These are phyloP conservation scores for Dactylellina parvicollis DNA, from an alignment of 2,329 filamentous ascomycete species.

Conservation along the genomic window DNA sequence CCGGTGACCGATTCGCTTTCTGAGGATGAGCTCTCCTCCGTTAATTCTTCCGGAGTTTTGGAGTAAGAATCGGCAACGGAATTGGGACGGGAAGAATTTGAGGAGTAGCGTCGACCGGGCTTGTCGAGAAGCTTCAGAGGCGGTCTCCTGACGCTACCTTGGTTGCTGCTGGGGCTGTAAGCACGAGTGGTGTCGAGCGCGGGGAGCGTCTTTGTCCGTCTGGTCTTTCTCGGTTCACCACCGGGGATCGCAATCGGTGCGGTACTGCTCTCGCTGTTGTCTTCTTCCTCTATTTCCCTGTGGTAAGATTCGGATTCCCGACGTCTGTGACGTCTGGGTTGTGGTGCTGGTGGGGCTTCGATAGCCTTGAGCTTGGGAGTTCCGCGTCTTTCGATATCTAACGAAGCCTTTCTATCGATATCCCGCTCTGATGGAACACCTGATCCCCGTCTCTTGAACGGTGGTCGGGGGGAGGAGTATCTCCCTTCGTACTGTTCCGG, in stretches of 20 bases:
- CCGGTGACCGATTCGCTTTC: constrained; percentile 45
- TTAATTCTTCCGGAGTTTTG: constrained; percentile 43
- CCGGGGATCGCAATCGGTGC: constrained; percentile 47
- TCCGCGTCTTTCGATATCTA: constrained; percentile 41
- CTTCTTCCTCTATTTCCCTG: constrained; percentile 43
- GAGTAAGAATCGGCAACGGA: constrained; percentile 44
- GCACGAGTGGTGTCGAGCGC: constrained; percentile 32
- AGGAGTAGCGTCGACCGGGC: constrained; percentile 40
- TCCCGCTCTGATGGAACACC: constrained; percentile 44
- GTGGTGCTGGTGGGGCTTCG: constrained; percentile 42
- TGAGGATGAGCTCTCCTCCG: constrained; percentile 36
- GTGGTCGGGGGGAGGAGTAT: constrained; percentile 43
- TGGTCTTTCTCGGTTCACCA: constrained; percentile 26
- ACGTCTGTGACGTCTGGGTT: constrained; percentile 38
- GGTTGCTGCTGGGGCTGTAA: constrained; percentile 28
- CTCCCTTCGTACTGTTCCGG: constrained; percentile 40
- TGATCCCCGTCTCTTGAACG: constrained; percentile 39
- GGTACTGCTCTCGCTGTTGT: constrained; percentile 45
- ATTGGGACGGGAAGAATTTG: constrained; percentile 44
- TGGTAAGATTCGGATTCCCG: constrained; percentile 49
- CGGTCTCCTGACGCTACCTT: constrained; percentile 23
- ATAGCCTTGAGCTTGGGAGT: constrained; percentile 51
- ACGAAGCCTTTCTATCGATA: constrained; percentile 31
- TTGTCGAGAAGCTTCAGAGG: constrained; percentile 38
- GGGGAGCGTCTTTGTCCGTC: constrained; percentile 30